phyloP scores from a whole-genome alignment of 306 rosid species.

The Crotalaria pallida region DNA sequence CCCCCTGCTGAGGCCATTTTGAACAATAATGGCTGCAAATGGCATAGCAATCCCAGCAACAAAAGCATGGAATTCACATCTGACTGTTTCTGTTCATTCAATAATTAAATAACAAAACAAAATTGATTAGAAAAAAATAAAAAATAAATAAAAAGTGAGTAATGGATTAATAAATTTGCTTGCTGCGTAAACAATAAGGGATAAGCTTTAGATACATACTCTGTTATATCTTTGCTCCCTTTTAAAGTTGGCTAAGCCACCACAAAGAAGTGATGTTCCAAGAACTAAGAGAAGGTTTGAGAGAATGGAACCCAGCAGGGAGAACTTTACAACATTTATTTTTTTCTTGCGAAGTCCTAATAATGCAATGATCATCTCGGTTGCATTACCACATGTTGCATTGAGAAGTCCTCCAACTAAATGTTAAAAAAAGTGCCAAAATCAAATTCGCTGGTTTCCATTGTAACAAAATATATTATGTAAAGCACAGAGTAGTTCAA shows the following conservation, averaged over 20 bases:
- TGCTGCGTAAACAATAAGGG: neutral
- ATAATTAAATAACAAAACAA: neutral
- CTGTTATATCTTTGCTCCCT: constrained; percentile 74
- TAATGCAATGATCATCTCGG: constrained; percentile 83
- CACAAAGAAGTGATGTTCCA: constrained; percentile 85
- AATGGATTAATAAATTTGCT: neutral
- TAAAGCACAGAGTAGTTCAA: neutral
- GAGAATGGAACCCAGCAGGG: constrained; percentile 85
- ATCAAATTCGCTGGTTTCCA: neutral
- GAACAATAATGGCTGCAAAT: constrained; percentile 74
- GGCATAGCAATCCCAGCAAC: constrained; percentile 74
- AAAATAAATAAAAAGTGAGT: neutral
- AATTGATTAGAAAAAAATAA: neutral
- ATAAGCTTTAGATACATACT: constrained; percentile 21
- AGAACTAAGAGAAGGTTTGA: constrained; percentile 92
- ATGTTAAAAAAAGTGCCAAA: neutral
- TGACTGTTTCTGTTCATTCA: constrained; percentile 68
- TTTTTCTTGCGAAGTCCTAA: constrained; percentile 60
- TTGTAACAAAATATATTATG: neutral
- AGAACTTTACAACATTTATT: constrained; percentile 75
- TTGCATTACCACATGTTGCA: constrained; percentile 98
- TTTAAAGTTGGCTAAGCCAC: constrained; percentile 66
- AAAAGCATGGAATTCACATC: constrained; percentile 74
- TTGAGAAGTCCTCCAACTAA: constrained; percentile 93
- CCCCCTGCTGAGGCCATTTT: constrained; percentile 30